Evolutionary conservation across 192 early-diverging fungal genomes (phyloP).

Genomic region (Coemansia sp.): DNA sequence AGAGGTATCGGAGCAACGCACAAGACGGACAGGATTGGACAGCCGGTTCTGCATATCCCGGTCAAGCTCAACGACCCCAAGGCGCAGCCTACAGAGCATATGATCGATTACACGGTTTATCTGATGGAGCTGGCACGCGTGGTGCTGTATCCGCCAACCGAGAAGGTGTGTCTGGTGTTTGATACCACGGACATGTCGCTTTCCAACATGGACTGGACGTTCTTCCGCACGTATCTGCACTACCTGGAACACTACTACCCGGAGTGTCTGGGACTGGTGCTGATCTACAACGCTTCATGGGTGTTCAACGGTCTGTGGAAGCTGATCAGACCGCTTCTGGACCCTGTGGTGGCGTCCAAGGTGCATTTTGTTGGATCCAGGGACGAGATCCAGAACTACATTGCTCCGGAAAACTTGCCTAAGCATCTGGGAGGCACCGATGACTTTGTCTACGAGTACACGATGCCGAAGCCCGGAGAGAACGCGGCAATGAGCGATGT

Average conservation of each 20-base stretch:
- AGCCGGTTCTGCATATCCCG: constrained; percentile 60
- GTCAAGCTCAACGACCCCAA: constrained; percentile 58
- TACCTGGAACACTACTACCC: constrained; percentile 91
- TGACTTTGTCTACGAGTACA: constrained; percentile 59
- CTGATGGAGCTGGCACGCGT: constrained; percentile 62
- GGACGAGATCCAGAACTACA: constrained; percentile 64
- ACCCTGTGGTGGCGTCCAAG: constrained; percentile 87
- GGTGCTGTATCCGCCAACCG: constrained; percentile 56
- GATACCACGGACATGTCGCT: constrained; percentile 78
- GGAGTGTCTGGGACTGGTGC: constrained; percentile 76
- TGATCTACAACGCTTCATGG: constrained; percentile 89
- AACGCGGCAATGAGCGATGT: constrained; percentile 56
- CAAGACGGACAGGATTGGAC: constrained; percentile 56
- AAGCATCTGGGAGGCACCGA: constrained; percentile 61
- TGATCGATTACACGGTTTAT: constrained; percentile 65
- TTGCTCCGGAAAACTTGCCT: constrained; percentile 63
- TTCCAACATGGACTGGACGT: constrained; percentile 76
- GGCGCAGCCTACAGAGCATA: constrained; percentile 61
- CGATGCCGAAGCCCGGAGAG: constrained; percentile 47
- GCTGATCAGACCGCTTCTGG: constrained; percentile 77
- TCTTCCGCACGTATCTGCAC: constrained; percentile 73
- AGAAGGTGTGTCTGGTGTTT: constrained; percentile 72
- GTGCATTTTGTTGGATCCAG: constrained; percentile 69
- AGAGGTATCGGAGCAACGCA: constrained; percentile 58
- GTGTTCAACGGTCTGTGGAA: constrained; percentile 84